Evolutionary conservation across 1,284 basidiomycete genomes (phyloP), one percentile per base, ranked within the genome.

Genomic region (Pseudozyma tsukubaensis): DNA sequence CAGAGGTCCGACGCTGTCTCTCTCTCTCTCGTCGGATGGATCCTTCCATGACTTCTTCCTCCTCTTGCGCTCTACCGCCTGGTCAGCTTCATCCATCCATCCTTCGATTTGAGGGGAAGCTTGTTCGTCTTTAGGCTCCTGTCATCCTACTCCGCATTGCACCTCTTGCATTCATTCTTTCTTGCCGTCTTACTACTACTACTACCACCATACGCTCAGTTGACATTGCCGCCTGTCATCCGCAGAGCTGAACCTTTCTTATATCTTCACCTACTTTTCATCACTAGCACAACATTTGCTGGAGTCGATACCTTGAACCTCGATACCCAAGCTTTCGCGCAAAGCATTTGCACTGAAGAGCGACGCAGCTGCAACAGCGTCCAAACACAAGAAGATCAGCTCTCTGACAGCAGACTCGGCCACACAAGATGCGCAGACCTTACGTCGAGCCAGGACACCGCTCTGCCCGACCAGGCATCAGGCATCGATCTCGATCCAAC

Each of bases 361-460:
- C 21, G n/a, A 24, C 37, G 18, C n/a, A 16, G 37, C 45, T n/a
- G 16, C 13, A 44, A 19, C 43, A 44, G 43, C 43, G 10, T 21
- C 6, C 2, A 48, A 4, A 24, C 29, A 48, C 21, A 24, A 32
- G 4, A 29, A 34, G 18, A 24, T n/a, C 16, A 39, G 36, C 49
- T 21, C 43, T 11, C 43, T 18, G 21, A 11, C 24, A 21, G 29
- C 50, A 29, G 24, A 29, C 24, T 29, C 6, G 24, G 24, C 24
- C 6, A 10, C 10, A 14, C 19, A 60, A 34, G 11, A 74, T 74
- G 72, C 59, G 72, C 8, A 56, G 67, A 57, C 72, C 66, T 13
- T 74, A 62, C 59, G 67, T 70, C 21, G 72, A 74, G 63, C 62
- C 66, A 4, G 67, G 72, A 16, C 64, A 67, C 16, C 72, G 68